phyloP scores from a whole-genome alignment of 2,329 filamentous ascomycete species.

The Acarospora socialis region DNA sequence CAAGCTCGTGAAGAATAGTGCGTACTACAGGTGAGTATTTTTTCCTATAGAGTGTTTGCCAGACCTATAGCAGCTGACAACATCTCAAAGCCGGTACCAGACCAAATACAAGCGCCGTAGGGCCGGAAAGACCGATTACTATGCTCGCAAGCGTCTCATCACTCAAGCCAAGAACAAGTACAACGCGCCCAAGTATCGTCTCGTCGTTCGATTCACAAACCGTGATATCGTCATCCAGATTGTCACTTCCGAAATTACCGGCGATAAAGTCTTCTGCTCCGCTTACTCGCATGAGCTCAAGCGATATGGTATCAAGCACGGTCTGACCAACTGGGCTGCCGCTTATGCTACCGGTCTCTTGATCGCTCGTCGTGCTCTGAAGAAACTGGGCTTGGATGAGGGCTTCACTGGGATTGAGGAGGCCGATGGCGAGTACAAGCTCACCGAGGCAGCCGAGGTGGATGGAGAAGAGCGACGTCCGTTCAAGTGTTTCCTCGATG shows the following conservation, averaged over 20 bases:
- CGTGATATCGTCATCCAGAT: conserved; percentile 98
- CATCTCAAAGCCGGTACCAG: conserved; percentile 75
- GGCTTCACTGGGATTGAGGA: conserved; percentile 93
- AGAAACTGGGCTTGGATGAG: conserved; percentile 93
- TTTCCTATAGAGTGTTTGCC: conserved; percentile 8
- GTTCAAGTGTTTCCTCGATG: conserved; percentile 98
- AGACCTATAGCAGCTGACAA: conserved; percentile 15
- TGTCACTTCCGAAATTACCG: conserved; percentile 85
- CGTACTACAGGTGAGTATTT: conserved; percentile 84
- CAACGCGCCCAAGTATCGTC: conserved; percentile 98
- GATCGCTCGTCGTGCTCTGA: conserved; percentile 87
- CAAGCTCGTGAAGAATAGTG: conserved; percentile 93
- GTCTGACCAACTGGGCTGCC: conserved; percentile 98
- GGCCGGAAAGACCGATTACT: conserved; percentile 99
- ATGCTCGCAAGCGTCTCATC: conserved; percentile 98
- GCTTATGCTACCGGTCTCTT: conserved; percentile 95
- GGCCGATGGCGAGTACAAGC: conserved; percentile 84
- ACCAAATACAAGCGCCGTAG: conserved; percentile 99
- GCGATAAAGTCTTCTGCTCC: conserved; percentile 88
- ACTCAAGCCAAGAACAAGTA: conserved; percentile 99
- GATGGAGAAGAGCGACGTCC: conserved; percentile 80
- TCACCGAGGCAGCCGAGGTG: conserved; percentile 87
- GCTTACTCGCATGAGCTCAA: conserved; percentile 97
- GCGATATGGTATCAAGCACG: conserved; percentile 94
- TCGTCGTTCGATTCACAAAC: conserved; percentile 99